Percentiles rank a stretch among this genome's conserved stretches.
These are phyloP conservation scores for Tilletia setariae DNA, from an alignment of 1,284 basidiomycete species.

Conservation along the genomic window DNA sequence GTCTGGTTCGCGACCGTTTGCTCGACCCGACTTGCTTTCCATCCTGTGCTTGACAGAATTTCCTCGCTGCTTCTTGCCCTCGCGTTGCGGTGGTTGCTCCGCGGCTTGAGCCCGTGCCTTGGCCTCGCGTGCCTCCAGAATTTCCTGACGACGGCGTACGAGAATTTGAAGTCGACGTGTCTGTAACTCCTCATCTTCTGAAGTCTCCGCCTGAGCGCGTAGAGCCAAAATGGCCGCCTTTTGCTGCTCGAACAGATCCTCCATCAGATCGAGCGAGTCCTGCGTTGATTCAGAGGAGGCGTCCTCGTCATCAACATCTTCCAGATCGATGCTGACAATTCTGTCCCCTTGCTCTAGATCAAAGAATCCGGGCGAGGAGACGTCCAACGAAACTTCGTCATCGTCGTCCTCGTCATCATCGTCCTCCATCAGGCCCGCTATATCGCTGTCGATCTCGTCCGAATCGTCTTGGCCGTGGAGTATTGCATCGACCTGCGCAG, in stretches of 20 bases:
- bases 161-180: background rate
- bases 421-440: constrained; percentile 23
- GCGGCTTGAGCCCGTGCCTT: background rate
- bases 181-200: background rate
- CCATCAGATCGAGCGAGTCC: constrained; percentile 8
- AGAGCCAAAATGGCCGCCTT: background rate
- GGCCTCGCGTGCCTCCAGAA: constrained; percentile 10
- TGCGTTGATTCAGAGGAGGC: background rate
- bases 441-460: constrained; percentile 32
- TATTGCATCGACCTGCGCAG: too few relatives aligned
- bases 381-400: background rate
- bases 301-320: constrained; percentile 7
- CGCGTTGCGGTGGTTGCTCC: background rate
- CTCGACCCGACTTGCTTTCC: background rate
- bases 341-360: too few relatives aligned
- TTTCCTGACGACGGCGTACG: background rate
- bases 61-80: too few relatives aligned
- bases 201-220: background rate
- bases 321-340: too few relatives aligned
- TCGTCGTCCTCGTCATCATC: constrained; percentile 17
- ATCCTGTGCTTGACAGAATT: background rate
- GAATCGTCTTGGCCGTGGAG: background rate
- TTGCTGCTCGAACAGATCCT: constrained; percentile 6
- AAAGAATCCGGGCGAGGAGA: background rate
- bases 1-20: background rate